A percentile compares a stretch with the other conserved stretches of the same genome.
Evolutionary conservation across 768 basidiomycete genomes (phyloP).

Genomic region (Hemileccinum impolitum): DNA sequence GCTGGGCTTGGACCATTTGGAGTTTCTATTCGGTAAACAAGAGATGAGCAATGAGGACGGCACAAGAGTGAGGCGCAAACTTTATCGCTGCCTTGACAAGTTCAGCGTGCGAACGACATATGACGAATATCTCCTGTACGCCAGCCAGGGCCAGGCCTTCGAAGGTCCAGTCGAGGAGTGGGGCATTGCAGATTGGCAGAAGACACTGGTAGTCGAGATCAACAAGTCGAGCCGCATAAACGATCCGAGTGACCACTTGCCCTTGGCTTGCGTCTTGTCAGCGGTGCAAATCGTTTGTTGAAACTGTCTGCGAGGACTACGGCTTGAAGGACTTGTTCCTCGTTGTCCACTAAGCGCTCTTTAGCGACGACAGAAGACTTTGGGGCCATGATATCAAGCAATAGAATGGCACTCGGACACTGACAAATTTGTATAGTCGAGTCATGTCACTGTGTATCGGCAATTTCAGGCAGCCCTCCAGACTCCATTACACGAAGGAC

Average conservation of each 20-base stretch:
- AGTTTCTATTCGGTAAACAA: constrained; percentile 47
- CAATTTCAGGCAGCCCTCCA: constrained; percentile 10
- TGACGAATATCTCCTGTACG: constrained; percentile 93
- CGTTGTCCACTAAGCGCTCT: constrained; percentile 63
- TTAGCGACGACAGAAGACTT: constrained; percentile 53
- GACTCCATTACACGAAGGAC: constrained; percentile 32
- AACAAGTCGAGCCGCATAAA: constrained; percentile 12
- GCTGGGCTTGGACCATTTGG: constrained; percentile 80
- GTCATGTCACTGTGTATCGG: constrained; percentile 12
- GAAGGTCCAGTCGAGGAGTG: constrained; percentile 93
- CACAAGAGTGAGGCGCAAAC: constrained; percentile 42
- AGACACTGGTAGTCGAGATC: constrained; percentile 59
- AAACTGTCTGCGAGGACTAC: constrained; percentile 96
- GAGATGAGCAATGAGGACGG: constrained; percentile 9
- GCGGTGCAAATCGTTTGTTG: constrained; percentile 87
- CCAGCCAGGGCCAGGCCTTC: constrained; percentile 93
- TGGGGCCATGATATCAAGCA: constrained; percentile 51
- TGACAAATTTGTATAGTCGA: constrained; percentile 12
- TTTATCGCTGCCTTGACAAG: constrained; percentile 81
- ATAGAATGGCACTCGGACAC: neutral
- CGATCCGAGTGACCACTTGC: constrained; percentile 42
- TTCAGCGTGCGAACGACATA: constrained; percentile 88
- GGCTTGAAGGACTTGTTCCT: constrained; percentile 89
- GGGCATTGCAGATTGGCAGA: constrained; percentile 90
- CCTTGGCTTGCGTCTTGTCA: constrained; percentile 85